phyloP scores from a whole-genome alignment of 139 green algal species.

The Chlamydomonas asymmetrica region DNA sequence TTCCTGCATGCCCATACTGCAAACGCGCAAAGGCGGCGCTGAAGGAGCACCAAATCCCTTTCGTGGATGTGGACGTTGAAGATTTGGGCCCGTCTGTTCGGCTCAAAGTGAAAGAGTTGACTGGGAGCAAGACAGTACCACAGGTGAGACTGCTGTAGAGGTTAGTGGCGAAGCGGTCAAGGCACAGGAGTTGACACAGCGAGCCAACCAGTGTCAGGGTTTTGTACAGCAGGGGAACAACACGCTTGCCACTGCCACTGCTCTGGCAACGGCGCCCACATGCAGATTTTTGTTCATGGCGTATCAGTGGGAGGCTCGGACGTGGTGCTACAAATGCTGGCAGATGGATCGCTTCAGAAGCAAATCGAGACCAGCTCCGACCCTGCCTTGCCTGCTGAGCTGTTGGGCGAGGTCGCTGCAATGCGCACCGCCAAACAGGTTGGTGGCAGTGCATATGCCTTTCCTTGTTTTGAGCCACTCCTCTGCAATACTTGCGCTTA shows the following conservation, averaged over 20 bases:
- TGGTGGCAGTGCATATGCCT: no score
- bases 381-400: slow-evolving; percentile 10
- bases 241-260: no score
- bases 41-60: slow-evolving; percentile 45
- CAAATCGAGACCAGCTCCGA: slow-evolving; percentile 25
- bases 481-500: no score
- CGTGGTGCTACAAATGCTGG: slow-evolving; percentile 47
- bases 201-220: no score
- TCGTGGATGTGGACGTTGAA: slow-evolving; percentile 66
- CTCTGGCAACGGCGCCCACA: no score
- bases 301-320: slow-evolving; percentile 76
- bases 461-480: no score
- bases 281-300: slow-evolving; percentile 79
- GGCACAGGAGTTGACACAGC: no score
- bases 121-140: slow-evolving; percentile 76
- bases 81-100: slow-evolving; percentile 39
- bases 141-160: no score
- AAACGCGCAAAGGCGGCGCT: slow-evolving; percentile 70
- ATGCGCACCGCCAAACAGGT: no score
- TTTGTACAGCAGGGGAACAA: no score
- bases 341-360: slow-evolving; percentile 40
- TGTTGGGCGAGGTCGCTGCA: slow-evolving; percentile 22
- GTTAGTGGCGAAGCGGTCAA: no score
- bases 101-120: slow-evolving; percentile 52
- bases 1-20: slow-evolving; percentile 81